A percentile compares a stretch with the other conserved stretches of the same genome.
These are phyloP conservation scores for Cercospora sp. DNA, from an alignment of 2,329 filamentous ascomycete species.

Conservation along the genomic window DNA sequence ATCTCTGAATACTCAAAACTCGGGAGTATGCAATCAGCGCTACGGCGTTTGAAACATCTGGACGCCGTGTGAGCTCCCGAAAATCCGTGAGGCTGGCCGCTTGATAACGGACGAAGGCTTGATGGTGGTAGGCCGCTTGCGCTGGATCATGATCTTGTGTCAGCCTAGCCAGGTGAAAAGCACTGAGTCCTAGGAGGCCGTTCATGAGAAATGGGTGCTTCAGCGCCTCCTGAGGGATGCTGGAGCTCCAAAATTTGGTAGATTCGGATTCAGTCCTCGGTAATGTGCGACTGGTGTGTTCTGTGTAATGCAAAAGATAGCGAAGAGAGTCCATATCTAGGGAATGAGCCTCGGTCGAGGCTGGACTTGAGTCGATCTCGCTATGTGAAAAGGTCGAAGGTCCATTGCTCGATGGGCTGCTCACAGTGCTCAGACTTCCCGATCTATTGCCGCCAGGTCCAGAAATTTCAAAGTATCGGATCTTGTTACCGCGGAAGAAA, in stretches of 20 bases:
- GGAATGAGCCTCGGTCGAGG: not conserved
- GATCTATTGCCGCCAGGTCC: constrained; percentile 4
- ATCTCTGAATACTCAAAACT: constrained; percentile 15
- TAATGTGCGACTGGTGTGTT: constrained; percentile 9
- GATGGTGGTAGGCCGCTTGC: constrained; percentile 9
- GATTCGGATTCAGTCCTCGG: constrained; percentile 12
- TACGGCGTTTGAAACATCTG: constrained; percentile 15
- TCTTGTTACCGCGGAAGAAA: constrained; percentile 27
- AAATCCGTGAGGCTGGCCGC: constrained; percentile 15
- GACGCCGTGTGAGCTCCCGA: constrained; percentile 13
- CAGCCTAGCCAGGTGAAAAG: constrained; percentile 12
- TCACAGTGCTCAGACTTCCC: constrained; percentile 4
- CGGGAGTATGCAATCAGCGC: constrained; percentile 21
- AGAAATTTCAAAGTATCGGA: constrained; percentile 26
- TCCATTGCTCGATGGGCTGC: constrained; percentile 9
- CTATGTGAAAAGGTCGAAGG: not conserved
- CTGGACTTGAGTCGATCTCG: not conserved
- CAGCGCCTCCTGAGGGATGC: constrained; percentile 17
- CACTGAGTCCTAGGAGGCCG: constrained; percentile 15
- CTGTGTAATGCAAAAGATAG: constrained; percentile 16
- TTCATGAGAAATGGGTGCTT: constrained; percentile 21
- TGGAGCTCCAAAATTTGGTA: constrained; percentile 14
- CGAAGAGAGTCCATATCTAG: constrained; percentile 20
- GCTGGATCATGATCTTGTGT: constrained; percentile 4
- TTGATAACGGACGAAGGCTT: constrained; percentile 16